Percentiles rank a stretch among this genome's conserved stretches.
These are phyloP conservation scores for Lyophyllum semitale DNA, from an alignment of 768 basidiomycete species.

Conservation along the genomic window DNA sequence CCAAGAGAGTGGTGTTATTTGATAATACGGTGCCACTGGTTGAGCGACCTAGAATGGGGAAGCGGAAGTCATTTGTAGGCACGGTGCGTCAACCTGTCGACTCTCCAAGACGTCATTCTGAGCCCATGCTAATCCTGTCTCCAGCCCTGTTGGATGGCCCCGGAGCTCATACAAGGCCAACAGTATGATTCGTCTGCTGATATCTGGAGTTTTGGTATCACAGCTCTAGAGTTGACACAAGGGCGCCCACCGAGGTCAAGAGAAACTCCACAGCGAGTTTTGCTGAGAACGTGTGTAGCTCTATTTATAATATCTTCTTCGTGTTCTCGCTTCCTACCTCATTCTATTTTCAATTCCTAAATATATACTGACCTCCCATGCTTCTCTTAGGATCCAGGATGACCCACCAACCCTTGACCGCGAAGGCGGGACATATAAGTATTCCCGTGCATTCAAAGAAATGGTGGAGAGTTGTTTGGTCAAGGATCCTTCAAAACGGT, in stretches of 20 bases:
- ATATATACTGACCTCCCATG: slow-evolving; percentile 1
- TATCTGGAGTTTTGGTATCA: slow-evolving; percentile 97
- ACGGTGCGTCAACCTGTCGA: slow-evolving; percentile 51
- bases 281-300: slow-evolving; percentile 65
- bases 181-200: slow-evolving; percentile 87
- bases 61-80: slow-evolving; percentile 90
- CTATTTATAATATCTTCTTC: neutral
- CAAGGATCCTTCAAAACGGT: slow-evolving; percentile 85
- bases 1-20: slow-evolving; percentile 37
- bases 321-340: neutral
- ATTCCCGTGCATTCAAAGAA: slow-evolving; percentile 81
- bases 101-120: neutral
- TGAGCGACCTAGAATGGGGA: slow-evolving; percentile 56
- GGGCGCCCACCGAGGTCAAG: slow-evolving; percentile 86
- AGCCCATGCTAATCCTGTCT: neutral
- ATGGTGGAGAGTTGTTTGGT: slow-evolving; percentile 79
- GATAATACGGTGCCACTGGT: slow-evolving; percentile 27
- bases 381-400: slow-evolving; percentile 60
- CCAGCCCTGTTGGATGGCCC: slow-evolving; percentile 96
- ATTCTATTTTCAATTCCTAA: neutral
- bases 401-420: slow-evolving; percentile 78
- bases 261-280: slow-evolving; percentile 70
- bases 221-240: slow-evolving; percentile 86
- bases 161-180: slow-evolving; percentile 84
- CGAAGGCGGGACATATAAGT: slow-evolving; percentile 69